Evolutionary conservation across 768 basidiomycete genomes (phyloP), one percentile per base, ranked within the genome.

Genomic region (Candolleomyces efflorescens): DNA sequence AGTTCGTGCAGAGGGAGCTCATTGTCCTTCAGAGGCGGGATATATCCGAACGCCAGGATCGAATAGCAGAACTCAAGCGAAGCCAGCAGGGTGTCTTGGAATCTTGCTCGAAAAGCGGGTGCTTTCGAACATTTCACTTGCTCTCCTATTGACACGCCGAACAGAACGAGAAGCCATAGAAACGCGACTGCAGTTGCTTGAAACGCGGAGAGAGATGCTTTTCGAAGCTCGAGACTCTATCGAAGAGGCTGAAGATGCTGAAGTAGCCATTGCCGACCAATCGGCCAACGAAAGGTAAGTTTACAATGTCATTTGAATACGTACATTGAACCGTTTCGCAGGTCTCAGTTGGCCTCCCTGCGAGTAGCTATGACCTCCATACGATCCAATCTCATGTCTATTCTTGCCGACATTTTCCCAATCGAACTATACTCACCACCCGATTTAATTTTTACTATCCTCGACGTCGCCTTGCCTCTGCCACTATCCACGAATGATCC

Each of bases 381-480:
- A 48, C 83, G 86, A 56, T 85, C 82, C 36, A 80, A 81, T 6
- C 80, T 92, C 53, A 75, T 94, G 59, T 84, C 87, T 17, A 81
- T 79, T 12, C 80, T 97, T 46, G 83, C 89, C 41, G 74, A 77
- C 12, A 87, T 96, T 63, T 98, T 88, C 71, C 94, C 95, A 22
- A 96, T 99, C 64, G 90, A 92, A 54, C 85, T 96, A 17, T 78
- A 86, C 48, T 89, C 89, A 11, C 78, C 94, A 12, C 84, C 90
- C 4, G 87, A 93, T 64, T 77, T 98, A n/a, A 82, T 97, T 26
- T 99, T 90, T 70, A 85, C 90, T 12, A 92, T 99, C 68, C 76
- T 94, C 51, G 79, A 82, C 51, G 85, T 92, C 47, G 91, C 97
- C n/a, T 79, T 99, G 10, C 95, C 97, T 1, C 94, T 98, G 60